These are phyloP conservation scores for Pythium phragmitis DNA, from an alignment of 352 stramenopile species.

Conservation along the genomic window DNA sequence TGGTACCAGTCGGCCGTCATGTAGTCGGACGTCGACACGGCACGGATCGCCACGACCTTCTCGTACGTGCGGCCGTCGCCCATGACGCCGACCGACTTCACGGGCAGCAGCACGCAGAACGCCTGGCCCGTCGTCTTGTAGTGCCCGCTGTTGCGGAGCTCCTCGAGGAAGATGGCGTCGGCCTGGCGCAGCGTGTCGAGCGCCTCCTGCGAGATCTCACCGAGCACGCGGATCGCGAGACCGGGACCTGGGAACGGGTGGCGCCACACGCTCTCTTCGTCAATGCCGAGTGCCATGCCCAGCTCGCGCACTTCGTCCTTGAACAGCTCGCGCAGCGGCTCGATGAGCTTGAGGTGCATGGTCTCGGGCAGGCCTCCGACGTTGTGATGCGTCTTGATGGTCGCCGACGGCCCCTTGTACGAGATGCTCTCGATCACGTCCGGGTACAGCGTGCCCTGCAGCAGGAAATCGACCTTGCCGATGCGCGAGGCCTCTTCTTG, in stretches of 20 bases:
- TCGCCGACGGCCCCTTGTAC: conserved; percentile 97
- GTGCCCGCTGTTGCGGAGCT: conserved; percentile 94
- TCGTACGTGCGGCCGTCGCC: conserved; percentile 98
- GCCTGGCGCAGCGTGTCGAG: conserved; percentile 97
- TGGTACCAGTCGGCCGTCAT: conserved; percentile 99
- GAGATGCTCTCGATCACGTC: conserved; percentile 99
- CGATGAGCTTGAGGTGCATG: conserved; percentile 99
- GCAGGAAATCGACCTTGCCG: conserved; percentile 91
- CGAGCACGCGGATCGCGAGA: conserved; percentile 98
- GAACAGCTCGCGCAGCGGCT: conserved; percentile 98
- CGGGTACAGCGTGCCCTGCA: conserved; percentile 99
- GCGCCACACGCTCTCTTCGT: conserved; percentile 97
- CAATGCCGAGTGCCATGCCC: conserved; percentile 96
- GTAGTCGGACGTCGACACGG: conserved; percentile 99
- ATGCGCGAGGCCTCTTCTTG: conserved; percentile 89
- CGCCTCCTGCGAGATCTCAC: conserved; percentile 93
- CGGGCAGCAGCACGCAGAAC: conserved; percentile 97
- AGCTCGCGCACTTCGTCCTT: conserved; percentile 99
- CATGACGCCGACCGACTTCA: conserved; percentile 98
- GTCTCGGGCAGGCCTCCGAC: conserved; percentile 96
- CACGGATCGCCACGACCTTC: conserved; percentile 94
- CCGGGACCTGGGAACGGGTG: conserved; percentile 99
- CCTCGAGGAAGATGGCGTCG: conserved; percentile 98
- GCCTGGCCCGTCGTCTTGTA: conserved; percentile 99
- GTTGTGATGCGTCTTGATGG: conserved; percentile 99